These are phyloP conservation scores for Trichosporon faecale DNA, from an alignment of 1,284 basidiomycete species.

Conservation along the genomic window DNA sequence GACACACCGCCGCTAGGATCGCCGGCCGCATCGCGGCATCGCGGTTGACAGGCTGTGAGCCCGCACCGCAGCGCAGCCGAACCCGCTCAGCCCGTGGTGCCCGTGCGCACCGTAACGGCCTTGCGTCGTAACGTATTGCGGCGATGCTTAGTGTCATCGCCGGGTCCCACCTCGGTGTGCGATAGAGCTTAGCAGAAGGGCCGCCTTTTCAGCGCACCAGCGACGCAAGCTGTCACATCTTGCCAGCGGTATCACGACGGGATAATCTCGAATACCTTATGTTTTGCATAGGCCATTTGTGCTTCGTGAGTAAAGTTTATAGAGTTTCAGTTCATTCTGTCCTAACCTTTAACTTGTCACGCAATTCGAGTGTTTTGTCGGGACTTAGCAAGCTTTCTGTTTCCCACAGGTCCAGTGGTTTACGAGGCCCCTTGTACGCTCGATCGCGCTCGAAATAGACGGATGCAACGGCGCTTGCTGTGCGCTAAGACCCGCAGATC, in stretches of 20 bases:
- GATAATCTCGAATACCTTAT: neutral
- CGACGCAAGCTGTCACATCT: neutral
- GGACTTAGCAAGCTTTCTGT: neutral
- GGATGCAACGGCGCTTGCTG: neutral
- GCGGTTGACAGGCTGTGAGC: neutral
- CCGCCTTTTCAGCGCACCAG: neutral
- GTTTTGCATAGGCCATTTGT: neutral
- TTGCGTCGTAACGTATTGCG: too few species aligned
- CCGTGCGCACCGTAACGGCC: neutral
- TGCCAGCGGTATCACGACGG: neutral
- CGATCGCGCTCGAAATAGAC: neutral
- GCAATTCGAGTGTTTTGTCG: neutral
- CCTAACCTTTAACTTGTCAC: neutral
- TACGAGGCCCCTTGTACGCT: neutral
- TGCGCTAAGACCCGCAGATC: too few species aligned
- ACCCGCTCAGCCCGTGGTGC: neutral
- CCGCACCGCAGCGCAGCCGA: neutral
- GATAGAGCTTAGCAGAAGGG: neutral
- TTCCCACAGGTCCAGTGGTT: neutral
- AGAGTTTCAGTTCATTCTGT: neutral
- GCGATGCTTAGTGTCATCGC: neutral
- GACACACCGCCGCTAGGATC: neutral
- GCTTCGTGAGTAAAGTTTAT: neutral
- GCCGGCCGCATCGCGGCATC: neutral
- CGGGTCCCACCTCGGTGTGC: neutral